phyloP scores from a whole-genome alignment of 1,284 basidiomycete species.

The Inonotus obliquus region DNA sequence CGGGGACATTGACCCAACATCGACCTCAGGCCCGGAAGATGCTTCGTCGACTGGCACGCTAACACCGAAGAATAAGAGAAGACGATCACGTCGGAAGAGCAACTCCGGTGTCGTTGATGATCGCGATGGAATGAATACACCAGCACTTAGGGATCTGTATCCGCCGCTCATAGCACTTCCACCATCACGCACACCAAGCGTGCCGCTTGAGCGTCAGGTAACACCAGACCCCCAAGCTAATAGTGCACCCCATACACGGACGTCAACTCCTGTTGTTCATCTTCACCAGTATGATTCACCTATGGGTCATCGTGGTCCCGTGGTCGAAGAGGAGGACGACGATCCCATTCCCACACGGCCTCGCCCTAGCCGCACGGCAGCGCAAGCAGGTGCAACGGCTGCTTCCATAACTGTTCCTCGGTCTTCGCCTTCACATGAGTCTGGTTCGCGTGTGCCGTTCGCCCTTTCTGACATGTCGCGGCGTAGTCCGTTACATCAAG shows the following conservation, averaged over 20 bases:
- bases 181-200: conserved; percentile 12
- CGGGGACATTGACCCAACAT: conserved; percentile 42
- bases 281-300: conserved; percentile 30
- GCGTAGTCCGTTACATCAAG: conserved; percentile 43
- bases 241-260: neutral
- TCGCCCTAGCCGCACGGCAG: conserved; percentile 17
- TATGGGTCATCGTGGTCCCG: conserved; percentile 56
- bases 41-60: conserved; percentile 35
- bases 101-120: conserved; percentile 54
- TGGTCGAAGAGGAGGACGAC: conserved; percentile 69
- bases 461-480: conserved; percentile 42
- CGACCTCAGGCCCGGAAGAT: conserved; percentile 59
- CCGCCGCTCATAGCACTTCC: conserved; percentile 14
- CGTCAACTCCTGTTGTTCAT: conserved; percentile 1
- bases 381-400: neutral
- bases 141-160: conserved; percentile 27
- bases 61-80: conserved; percentile 48
- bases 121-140: conserved; percentile 61
- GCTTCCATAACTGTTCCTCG: neutral
- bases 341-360: conserved; percentile 35
- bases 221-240: conserved; percentile 6
- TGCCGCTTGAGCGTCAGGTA: conserved; percentile 14
- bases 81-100: conserved; percentile 51
- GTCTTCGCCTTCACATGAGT: neutral
- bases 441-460: conserved; percentile 36